Evolutionary conservation across 2,329 filamentous ascomycete genomes (phyloP).

Genomic region (Claviceps sp.): DNA sequence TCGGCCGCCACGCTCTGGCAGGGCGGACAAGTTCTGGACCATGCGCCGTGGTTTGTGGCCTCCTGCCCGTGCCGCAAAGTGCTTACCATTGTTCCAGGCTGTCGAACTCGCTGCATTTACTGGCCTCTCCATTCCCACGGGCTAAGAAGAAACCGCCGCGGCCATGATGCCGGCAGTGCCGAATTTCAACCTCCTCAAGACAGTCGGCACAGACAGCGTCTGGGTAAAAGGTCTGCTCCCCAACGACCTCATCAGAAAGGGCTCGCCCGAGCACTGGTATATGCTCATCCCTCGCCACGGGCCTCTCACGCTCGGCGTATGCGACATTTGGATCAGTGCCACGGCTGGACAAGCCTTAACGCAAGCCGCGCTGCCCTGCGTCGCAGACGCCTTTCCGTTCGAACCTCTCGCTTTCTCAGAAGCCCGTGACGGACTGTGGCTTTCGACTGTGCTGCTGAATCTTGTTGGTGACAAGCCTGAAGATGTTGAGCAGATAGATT

Average conservation of each 20-base stretch:
- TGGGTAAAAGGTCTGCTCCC: conserved; percentile 9
- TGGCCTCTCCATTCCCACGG: conserved; percentile 18
- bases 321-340: too few relatives aligned
- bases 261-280: conserved; percentile 5
- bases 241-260: conserved; percentile 15
- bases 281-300: too few relatives aligned
- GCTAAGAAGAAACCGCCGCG: conserved; percentile 11
- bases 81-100: conserved; percentile 18
- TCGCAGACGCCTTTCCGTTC: conserved; percentile 47
- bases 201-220: conserved; percentile 4
- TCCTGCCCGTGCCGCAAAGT: conserved; percentile 15
- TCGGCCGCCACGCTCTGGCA: conserved; percentile 20
- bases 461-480: conserved; percentile 26
- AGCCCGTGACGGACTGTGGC: conserved; percentile 48
- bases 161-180: conserved; percentile 8
- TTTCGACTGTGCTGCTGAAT: conserved; percentile 62
- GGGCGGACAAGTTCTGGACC: conserved; percentile 10
- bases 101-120: conserved; percentile 14
- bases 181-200: conserved; percentile 8
- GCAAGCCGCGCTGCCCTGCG: conserved; percentile 47
- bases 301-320: too few relatives aligned
- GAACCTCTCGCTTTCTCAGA: not conserved
- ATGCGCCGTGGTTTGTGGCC: conserved; percentile 17
- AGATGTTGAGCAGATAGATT: too few relatives aligned
- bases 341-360: conserved; percentile 44